Evolutionary conservation across 139 green algal species (phyloP), one percentile per base, ranked within the genome.

Genomic region (Chlamydomonas schloesseri): DNA sequence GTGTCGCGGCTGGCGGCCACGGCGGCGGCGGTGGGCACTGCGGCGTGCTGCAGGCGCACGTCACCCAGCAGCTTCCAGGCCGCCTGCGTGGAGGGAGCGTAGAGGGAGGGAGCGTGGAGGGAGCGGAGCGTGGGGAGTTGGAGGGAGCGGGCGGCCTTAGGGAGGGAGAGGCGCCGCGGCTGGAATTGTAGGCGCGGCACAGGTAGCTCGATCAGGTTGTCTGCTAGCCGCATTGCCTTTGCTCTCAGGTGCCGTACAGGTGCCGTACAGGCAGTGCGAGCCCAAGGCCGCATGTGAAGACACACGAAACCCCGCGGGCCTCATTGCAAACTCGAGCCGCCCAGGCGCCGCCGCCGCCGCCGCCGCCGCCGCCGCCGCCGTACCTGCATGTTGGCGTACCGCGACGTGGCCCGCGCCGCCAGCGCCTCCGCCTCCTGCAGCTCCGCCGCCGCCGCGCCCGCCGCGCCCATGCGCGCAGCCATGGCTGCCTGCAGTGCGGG

Each of bases 21-120:
- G 69, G 15, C 36, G 64, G 34, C 34, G 28, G 55, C 79, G 64
- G 78, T 76, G 34, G 91, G 90, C 53, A 90, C 89, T 18, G 89
- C 71, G 2, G 87, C 76, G 60, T 95, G 90, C 83, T 93, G 88
- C 76, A 93, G 82, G 71, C 91, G 89, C 23, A 91, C 84, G 73
- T 97, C 95, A 0, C 94, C 95, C 77, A 96, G 91, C 37, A 95
- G 84, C 91, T 97, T 97, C 93, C 92, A 96, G 9, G 80, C 94
- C 1, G 93, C 88, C 88, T 91, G 83, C 6, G 60, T 0, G 6
- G 31, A 26, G n/a, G 31, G 5, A 11, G 65, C 17, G 28, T 34
- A 13, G 28, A 1, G 28, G 62, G 13, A n/a, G 42, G 42, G 8
- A 8, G 42, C 42, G 42, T 50, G 5, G 42, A 8, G 42, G 42